These are phyloP conservation scores for Umbelopsis isabellina DNA, from an alignment of 192 early-diverging fungal species.

Conservation along the genomic window DNA sequence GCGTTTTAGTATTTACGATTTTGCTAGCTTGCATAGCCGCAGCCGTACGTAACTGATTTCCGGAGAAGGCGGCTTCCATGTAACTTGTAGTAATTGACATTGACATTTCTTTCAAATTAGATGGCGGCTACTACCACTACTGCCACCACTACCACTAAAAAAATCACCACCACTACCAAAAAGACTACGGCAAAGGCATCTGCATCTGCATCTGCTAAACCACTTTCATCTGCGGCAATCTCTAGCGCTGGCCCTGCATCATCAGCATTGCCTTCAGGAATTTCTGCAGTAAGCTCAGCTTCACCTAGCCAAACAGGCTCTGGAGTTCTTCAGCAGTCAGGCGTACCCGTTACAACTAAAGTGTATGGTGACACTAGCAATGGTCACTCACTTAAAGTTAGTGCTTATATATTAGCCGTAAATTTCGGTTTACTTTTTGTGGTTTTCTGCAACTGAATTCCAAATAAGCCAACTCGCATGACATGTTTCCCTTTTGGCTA, in stretches of 20 bases:
- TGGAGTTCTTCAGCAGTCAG: not conserved
- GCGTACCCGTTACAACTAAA: not conserved
- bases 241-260: not conserved
- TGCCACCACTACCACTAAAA: not conserved
- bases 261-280: not conserved
- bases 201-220: too few relatives aligned
- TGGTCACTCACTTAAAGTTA: not conserved
- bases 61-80: too few relatives aligned
- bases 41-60: not conserved
- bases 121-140: constrained; percentile 4
- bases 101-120: not conserved
- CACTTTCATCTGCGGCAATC: not conserved
- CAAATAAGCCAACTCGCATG: constrained; percentile 1
- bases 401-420: not conserved
- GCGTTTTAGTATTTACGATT: not conserved
- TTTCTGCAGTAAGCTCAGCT: not conserved
- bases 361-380: constrained; percentile 2
- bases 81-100: not conserved
- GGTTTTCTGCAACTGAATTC: too few relatives aligned
- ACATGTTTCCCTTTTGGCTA: constrained; percentile 11
- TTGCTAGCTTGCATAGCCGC: not conserved
- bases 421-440: not conserved
- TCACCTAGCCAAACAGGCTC: not conserved
- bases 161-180: not conserved
- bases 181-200: not conserved